A percentile compares a stretch with the other conserved stretches of the same genome.
Conservation (phyloP, 352 stramenopile species). For the Pythium pyrilobum region DNA sequence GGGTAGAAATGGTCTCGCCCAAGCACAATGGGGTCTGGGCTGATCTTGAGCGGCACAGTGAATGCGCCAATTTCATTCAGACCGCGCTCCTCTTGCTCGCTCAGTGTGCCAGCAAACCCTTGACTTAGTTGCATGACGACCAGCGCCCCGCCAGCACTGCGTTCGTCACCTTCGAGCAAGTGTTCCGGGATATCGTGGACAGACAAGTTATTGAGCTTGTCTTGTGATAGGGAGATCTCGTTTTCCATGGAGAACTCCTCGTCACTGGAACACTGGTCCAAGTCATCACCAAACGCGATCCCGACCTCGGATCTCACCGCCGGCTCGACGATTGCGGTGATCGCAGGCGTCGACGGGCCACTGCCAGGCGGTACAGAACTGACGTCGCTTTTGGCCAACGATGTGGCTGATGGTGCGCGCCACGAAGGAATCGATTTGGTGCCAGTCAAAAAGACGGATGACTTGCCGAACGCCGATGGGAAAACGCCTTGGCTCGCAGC, state of each 20-base stretch:
- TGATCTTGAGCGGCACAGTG: constrained; percentile 29
- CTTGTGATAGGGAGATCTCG: constrained; percentile 59
- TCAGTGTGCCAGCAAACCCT: constrained; percentile 36
- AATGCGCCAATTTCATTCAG: constrained; percentile 48
- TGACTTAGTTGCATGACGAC: constrained; percentile 35
- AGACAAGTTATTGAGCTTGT: constrained; percentile 61
- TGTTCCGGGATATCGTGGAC: constrained; percentile 44
- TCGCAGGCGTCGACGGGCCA: constrained; percentile 8
- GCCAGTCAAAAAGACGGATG: not conserved
- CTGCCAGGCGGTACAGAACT: not conserved
- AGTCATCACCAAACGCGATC: constrained; percentile 17
- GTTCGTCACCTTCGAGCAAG: constrained; percentile 15
- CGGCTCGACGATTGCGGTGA: not conserved
- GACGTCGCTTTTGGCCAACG: not conserved
- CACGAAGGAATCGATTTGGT: constrained; percentile 1
- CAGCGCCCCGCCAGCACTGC: constrained; percentile 8
- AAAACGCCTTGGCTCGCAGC: not conserved
- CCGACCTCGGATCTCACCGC: constrained; percentile 6
- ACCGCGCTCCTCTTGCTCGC: constrained; percentile 30
- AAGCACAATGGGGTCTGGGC: constrained; percentile 24
- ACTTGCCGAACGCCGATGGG: not conserved
- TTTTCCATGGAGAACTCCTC: constrained; percentile 56
- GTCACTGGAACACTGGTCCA: constrained; percentile 40
- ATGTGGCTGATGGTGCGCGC: not conserved
- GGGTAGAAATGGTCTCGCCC: constrained; percentile 54